Base-by-base conservation (phyloP, 805 yeast genomes). In the Komagataella populi region DNA sequence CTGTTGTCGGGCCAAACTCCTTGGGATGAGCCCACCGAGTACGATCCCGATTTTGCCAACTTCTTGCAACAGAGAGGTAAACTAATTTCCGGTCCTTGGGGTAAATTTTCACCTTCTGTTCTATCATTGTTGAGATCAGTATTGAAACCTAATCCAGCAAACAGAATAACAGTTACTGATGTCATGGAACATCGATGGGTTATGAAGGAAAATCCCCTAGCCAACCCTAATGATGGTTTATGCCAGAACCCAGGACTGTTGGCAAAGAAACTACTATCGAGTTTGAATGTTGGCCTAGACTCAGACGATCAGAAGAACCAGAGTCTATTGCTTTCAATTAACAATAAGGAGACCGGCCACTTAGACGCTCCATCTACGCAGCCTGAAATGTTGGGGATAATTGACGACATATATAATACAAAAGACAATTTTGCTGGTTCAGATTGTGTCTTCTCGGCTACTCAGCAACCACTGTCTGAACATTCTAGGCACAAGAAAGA, bases 1-100 rank as follows among this genome's bases (percentile, higher is more conserved):
- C 60, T 83, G 18, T 57, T 82, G 23, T 70, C 82, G 1, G 90
- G 89, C 1, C 78, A 77, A 56, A 78, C 83, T 0, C 86, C 88
- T 0, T 83, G 90, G 90, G 83, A 80, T 54, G 76, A 77, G 57
- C 87, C 89, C 0, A 69, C 72, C 18, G 57, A 54, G 1, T 71
- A 70, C 8, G 87, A 83, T 57, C 65, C 66, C 0, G 80, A 77
- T 55, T 79, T 70, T 51, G 57, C 57, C 14, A 57, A 60, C 2
- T 79, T 67, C 57, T 46, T 71, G 7, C 62, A 63, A 16, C 66
- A 70, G 48, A 71, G 73, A 23, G 84, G 84, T 2, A 73, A 72
- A 45, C 60, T 73, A 2, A 55, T 68, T 43, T 57, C 65, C 8
- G 70, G 71, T 7, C 81, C 84, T 0, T 83, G 89, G 88, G 66